Evolutionary conservation across 108 stramenopile species (phyloP), one percentile per base, ranked within the genome.

Genomic region (Skeletonema tropicum): DNA sequence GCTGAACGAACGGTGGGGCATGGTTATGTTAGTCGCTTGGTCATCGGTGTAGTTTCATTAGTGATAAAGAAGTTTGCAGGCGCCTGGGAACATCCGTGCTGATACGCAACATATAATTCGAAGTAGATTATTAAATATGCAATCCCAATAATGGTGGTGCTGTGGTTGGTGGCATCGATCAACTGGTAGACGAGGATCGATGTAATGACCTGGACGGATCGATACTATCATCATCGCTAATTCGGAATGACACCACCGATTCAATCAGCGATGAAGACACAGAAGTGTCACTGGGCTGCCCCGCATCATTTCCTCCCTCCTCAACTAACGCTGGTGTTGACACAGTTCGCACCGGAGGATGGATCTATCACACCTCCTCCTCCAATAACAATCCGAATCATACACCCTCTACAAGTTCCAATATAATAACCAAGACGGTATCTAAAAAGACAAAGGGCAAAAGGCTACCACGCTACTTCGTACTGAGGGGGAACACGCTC

Each of bases 381-480:
- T 48, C 42, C 41, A 41, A 61, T 45, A 67, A 42, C 5, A 60
- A 48, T 48, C 52, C 52, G 7, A 57, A 46, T 32, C 11, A 35
- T 39, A 35, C 55, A 3, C 21, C 31, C 23, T 30, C 55, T 17
- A 26, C 69, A 8, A 55, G 52, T 25, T 55, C 8, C 0, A 55
- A 19, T 17, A 62, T 49, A 13, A 31, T 60, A 46, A 80, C 63
- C 41, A 76, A 52, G 62, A 57, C 41, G 2, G 60, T 80, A 15
- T 35, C 62, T 29, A 80, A 74, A 60, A 77, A 55, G 52, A 57
- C 42, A 11, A 74, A 74, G 36, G 48, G 39, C 14, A 76, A 45
- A 19, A 79, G 60, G 25, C 49, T 36, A 32, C 62, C 74, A 2
- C 66, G 80, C 31, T 84, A 80, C 69, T 84, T 84, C 46, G 73